Evolutionary conservation across 345 rosid genomes (phyloP), one percentile per base, ranked within the genome.

Genomic region (Lumnitzera racemosa): DNA sequence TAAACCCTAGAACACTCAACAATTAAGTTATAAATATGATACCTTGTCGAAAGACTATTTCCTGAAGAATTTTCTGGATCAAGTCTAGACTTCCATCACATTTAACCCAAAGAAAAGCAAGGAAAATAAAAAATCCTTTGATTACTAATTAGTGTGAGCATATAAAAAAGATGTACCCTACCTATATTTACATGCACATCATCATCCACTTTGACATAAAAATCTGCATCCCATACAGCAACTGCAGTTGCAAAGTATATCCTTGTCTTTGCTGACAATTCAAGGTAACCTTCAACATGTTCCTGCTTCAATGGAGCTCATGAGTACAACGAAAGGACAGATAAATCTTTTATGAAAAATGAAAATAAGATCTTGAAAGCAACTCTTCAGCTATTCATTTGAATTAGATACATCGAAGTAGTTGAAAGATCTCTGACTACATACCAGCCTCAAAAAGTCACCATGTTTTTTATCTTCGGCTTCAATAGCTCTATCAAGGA

Each of bases 121-220:
- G 47, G 3, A 54, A 20, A 20, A 10, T 49, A 29, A 53, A 17
- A 27, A 27, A 27, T 5, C 5, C 5, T 27, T 5, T 27, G 31
- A 27, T 5, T 5, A 27, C 3, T 27, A 2, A 27, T 27, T 27
- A 27, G 31, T 27, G 31, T 27, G 31, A 27, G 31, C 31, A 27
- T 27, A 27, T 27, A 1, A 27, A 2, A 11, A 51, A 16, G 55
- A 24, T 16, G 23, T 12, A 16, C 24, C 12, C 12, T 75, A 94
- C 99, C 99, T 81, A 90, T 87, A 64, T 90, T 94, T 62, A 94
- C 97, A 74, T 94, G 99, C 36, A 94, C 95, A 68, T 94, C 97
- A 68, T 94, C 99, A 65, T 94, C 99, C 36, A 87, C 97, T 80
- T 94, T 94, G 69, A 94, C 95, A 57, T 87, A 94, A 72, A 94